phyloP scores from a whole-genome alignment of 352 stramenopile genomes.

The Albugo laibachii region DNA sequence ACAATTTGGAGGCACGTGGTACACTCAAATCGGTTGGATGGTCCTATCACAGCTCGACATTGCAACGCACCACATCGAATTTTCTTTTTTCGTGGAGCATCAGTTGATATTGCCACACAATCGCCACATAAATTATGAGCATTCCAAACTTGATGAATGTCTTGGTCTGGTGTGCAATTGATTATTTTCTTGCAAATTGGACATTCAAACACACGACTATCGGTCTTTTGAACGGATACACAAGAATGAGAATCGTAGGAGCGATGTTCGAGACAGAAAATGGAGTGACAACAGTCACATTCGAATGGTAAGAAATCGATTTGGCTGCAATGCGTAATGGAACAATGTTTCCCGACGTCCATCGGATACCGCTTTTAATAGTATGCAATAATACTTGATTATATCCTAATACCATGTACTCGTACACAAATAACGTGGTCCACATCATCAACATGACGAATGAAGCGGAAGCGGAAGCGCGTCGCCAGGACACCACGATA shows the following conservation, averaged over 20 bases:
- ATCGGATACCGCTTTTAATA: slow-evolving; percentile 7
- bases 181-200: slow-evolving; percentile 45
- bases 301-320: slow-evolving; percentile 75
- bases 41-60: slow-evolving; percentile 37
- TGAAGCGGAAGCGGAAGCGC: too few relatives aligned
- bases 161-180: slow-evolving; percentile 45
- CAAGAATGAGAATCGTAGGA: slow-evolving; percentile 61
- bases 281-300: slow-evolving; percentile 56
- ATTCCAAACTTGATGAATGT: slow-evolving; percentile 59
- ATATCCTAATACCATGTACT: too few relatives aligned
- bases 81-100: slow-evolving; percentile 37
- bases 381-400: too few relatives aligned
- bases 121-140: slow-evolving; percentile 32
- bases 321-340: slow-evolving; percentile 36
- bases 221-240: slow-evolving; percentile 29
- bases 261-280: slow-evolving; percentile 75
- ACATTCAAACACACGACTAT: slow-evolving; percentile 50
- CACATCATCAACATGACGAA: too few relatives aligned
- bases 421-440: too few relatives aligned
- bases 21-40: slow-evolving; percentile 57
- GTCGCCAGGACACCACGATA: too few relatives aligned
- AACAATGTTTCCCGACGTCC: slow-evolving; percentile 59
- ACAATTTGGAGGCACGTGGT: slow-evolving; percentile 42
- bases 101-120: slow-evolving; percentile 12
- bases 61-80: slow-evolving; percentile 29